These are phyloP conservation scores for Musa troglodytarum DNA, from an alignment of 176 grass and related monocot species.

Conservation along the genomic window DNA sequence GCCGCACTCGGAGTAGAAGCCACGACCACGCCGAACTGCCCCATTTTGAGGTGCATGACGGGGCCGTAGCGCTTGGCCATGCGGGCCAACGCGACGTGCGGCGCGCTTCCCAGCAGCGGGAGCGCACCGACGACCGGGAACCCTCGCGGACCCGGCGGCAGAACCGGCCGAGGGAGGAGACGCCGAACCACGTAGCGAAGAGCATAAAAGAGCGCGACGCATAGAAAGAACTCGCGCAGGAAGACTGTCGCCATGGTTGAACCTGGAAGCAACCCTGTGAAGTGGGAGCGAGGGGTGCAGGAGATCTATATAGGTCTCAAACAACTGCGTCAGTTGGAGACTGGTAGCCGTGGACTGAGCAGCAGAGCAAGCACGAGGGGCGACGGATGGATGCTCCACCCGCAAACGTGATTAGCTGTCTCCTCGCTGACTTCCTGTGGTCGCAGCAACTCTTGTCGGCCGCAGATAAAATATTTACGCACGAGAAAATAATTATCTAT, in stretches of 20 bases:
- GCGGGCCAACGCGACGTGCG: background rate
- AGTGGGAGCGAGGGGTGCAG: too few species aligned
- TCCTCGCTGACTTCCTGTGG: too few species aligned
- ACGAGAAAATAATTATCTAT: too few species aligned
- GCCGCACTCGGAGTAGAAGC: conserved; percentile 10
- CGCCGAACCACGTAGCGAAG: background rate
- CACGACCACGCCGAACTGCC: background rate
- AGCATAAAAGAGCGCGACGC: background rate
- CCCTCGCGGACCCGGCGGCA: background rate
- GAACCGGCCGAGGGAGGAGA: background rate
- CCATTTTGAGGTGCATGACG: conserved; percentile 10
- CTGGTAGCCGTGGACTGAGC: too few species aligned
- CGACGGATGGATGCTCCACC: too few species aligned
- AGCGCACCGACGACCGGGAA: conserved; percentile 12
- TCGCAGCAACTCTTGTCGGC: too few species aligned
- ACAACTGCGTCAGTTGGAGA: too few species aligned
- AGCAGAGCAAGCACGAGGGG: too few species aligned
- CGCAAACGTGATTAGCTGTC: too few species aligned
- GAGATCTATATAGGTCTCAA: too few species aligned
- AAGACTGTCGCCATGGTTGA: background rate
- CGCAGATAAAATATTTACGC: too few species aligned
- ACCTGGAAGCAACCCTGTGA: background rate
- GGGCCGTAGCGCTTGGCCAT: conserved; percentile 15
- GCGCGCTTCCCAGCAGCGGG: conserved; percentile 4
- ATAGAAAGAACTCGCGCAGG: background rate